A percentile compares a stretch with the other conserved stretches of the same genome.
These are phyloP conservation scores for Gloeopeniophorella convolvens DNA, from an alignment of 768 basidiomycete genomes.

Conservation along the genomic window DNA sequence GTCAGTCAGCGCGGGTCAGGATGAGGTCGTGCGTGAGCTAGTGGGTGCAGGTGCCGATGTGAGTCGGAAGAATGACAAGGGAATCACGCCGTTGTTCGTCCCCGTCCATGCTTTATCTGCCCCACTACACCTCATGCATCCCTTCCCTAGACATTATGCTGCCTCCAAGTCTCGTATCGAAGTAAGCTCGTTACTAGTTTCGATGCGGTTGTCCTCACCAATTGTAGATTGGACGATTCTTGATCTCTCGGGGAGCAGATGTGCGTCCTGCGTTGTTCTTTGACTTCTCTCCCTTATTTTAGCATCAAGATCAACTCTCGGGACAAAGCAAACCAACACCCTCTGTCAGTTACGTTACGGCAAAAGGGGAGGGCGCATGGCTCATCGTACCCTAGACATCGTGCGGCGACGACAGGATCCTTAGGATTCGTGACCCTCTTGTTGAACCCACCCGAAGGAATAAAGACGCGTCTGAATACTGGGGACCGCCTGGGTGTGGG, in stretches of 20 bases:
- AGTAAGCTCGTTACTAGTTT: conserved; percentile 32
- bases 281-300: conserved; percentile 30
- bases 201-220: background rate
- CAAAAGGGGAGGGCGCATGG: background rate
- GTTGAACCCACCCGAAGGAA: conserved; percentile 73
- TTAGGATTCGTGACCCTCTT: conserved; percentile 82
- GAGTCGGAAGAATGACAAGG: conserved; percentile 75
- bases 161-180: conserved; percentile 88
- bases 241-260: conserved; percentile 86
- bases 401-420: conserved; percentile 94
- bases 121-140: conserved; percentile 12
- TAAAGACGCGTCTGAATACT: conserved; percentile 82
- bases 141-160: conserved; percentile 69
- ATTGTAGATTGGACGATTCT: conserved; percentile 74
- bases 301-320: conserved; percentile 76
- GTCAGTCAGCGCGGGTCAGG: conserved; percentile 76
- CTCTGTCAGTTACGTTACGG: conserved; percentile 51
- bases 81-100: conserved; percentile 73
- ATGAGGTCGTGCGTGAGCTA: conserved; percentile 67
- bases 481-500: conserved; percentile 65
- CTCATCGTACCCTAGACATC: conserved; percentile 53
- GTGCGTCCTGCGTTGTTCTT: conserved; percentile 46
- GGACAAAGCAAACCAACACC: conserved; percentile 89
- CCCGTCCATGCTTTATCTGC: conserved; percentile 5
- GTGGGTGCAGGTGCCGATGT: conserved; percentile 80